A percentile compares a stretch with the other conserved stretches of the same genome.
Evolutionary conservation across 257 asterid genomes (phyloP).

Genomic region (Scutellaria barbata): DNA sequence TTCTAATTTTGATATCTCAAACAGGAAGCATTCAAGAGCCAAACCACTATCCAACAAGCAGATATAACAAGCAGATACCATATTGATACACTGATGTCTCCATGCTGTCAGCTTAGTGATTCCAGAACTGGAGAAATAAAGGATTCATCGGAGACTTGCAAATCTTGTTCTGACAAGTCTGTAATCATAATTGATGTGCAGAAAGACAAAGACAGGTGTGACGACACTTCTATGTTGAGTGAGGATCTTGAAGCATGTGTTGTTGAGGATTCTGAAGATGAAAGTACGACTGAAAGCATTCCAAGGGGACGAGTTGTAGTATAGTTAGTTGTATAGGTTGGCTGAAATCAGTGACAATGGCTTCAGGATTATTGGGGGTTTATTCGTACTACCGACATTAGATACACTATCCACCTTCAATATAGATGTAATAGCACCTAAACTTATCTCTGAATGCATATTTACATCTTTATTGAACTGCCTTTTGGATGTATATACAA

Average conservation of each 20-base stretch:
- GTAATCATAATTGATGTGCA: slow-evolving; percentile 30
- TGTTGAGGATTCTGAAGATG: slow-evolving; percentile 72
- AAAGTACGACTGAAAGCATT: slow-evolving; percentile 27
- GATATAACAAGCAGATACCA: slow-evolving; percentile 27
- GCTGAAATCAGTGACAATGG: too few species aligned
- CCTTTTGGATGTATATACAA: too few species aligned
- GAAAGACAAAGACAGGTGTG: slow-evolving; percentile 39
- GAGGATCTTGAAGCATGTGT: slow-evolving; percentile 46
- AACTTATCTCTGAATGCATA: too few species aligned
- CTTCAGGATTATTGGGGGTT: too few species aligned
- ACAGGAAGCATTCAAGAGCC: slow-evolving; percentile 50
- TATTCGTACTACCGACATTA: too few species aligned
- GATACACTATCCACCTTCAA: too few species aligned
- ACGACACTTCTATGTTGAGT: neutral
- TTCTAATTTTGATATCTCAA: slow-evolving; percentile 28
- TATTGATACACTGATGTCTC: slow-evolving; percentile 30
- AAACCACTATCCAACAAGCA: slow-evolving; percentile 28
- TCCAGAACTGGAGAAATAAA: slow-evolving; percentile 24
- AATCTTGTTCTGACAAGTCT: slow-evolving; percentile 23
- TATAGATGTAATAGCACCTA: too few species aligned
- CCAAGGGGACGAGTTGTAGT: neutral
- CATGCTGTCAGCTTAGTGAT: neutral
- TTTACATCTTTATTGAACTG: too few species aligned
- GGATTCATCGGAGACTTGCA: slow-evolving; percentile 24
- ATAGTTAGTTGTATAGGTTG: too few species aligned